Evolutionary conservation across 192 early-diverging fungal genomes (phyloP), one percentile per base, ranked within the genome.

Genomic region (Borealophlyctis nickersoniae): DNA sequence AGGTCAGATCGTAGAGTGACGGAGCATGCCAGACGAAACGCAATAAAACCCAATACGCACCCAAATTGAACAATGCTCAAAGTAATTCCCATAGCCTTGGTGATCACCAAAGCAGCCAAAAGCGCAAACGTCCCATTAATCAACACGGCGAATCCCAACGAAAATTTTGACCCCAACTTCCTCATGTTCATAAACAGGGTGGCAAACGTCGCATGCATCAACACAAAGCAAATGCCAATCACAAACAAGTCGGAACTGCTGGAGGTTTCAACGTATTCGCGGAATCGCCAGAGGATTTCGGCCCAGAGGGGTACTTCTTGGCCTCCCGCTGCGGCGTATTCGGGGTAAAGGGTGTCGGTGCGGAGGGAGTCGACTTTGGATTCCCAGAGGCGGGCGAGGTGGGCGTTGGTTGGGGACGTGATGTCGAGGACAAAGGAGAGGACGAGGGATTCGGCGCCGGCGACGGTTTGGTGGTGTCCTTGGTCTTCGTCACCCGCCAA

Each of bases 101-200:
- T 56, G 23, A 79, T 52, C 14, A 48, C 64, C 57, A 80, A 49
- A 9, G 77, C 39, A 13, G 61, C 63, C 5, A 76, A 24, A 11
- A 80, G 61, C 19, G 78, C 56, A 62, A 68, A 49, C 1, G 57
- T 49, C 0, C 76, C 71, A 58, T 63, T 77, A 23, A 80, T 28
- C 14, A 80, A 28, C 2, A 80, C 66, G 23, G 77, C 50, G 70
- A 52, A 58, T 63, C 75, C 87, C 16, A 94, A 75, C 1, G 89
- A 87, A 58, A 88, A 86, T 56, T 86, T 80, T 28, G 92, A 94
- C 36, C 92, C 92, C 55, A 93, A 79, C 32, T 81, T 82, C 49
- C 90, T 80, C 91, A 96, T 92, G 65, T 91, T 93, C 24, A 82
- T 69, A 54, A 92, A 92, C 4, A 93, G 77, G 58, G 87, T 82